Evolutionary conservation across 1,139 yeast genomes (phyloP).

Genomic region (Candida sp.): DNA sequence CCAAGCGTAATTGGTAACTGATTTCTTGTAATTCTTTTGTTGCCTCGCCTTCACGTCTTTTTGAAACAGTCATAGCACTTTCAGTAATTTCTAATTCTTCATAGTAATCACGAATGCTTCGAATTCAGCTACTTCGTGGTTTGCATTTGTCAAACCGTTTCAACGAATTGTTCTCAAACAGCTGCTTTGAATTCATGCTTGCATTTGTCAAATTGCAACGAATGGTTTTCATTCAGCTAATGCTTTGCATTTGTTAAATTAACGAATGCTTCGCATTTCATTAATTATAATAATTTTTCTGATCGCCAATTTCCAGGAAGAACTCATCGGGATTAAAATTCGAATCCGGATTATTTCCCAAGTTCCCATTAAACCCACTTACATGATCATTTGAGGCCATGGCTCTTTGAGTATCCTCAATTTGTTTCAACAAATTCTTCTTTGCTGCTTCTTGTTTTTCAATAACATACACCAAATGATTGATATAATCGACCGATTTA

Average conservation of each 20-base stretch:
- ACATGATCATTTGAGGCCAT: background rate
- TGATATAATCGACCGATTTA: slow-evolving; percentile 67
- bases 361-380: background rate
- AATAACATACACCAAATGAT: slow-evolving; percentile 46
- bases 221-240: too few relatives aligned
- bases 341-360: background rate
- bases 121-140: too few relatives aligned
- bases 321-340: slow-evolving; percentile 7
- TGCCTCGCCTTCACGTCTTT: slow-evolving; percentile 58
- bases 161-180: too few relatives aligned
- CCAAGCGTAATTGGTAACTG: slow-evolving; percentile 47
- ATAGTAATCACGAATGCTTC: slow-evolving; percentile 50
- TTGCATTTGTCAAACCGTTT: too few relatives aligned
- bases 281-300: background rate
- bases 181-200: too few relatives aligned
- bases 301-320: slow-evolving; percentile 5
- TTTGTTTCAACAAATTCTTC: slow-evolving; percentile 10
- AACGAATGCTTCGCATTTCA: background rate
- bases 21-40: slow-evolving; percentile 55
- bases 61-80: slow-evolving; percentile 60
- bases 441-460: slow-evolving; percentile 31
- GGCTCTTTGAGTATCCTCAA: background rate
- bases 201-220: too few relatives aligned
- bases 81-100: slow-evolving; percentile 79
- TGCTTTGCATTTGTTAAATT: too few relatives aligned